Evolutionary conservation across 2,329 filamentous ascomycete species (phyloP).

Genomic region (Aspergillus sp.): DNA sequence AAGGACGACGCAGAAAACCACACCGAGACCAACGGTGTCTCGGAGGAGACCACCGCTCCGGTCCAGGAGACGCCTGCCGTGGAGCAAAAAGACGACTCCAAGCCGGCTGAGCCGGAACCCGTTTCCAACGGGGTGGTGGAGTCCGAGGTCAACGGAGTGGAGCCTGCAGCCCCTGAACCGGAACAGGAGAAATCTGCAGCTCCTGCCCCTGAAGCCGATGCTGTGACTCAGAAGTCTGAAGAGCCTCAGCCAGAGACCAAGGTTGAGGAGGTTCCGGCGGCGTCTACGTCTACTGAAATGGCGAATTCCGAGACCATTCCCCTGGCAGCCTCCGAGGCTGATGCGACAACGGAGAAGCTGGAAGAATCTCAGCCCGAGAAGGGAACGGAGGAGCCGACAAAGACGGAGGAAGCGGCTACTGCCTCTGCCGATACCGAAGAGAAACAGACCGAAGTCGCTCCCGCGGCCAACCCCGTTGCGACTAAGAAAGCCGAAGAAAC

Average conservation of each 20-base stretch:
- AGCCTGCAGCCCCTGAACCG: conserved; percentile 7
- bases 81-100: conserved; percentile 4
- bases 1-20: conserved; percentile 4
- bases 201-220: too few relatives aligned
- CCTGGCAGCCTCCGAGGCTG: background rate
- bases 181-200: conserved; percentile 2
- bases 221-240: background rate
- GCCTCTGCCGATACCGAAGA: too few relatives aligned
- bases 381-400: background rate
- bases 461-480: background rate
- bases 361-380: conserved; percentile 6
- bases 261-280: conserved; percentile 1
- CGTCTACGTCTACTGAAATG: background rate
- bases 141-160: conserved; percentile 12
- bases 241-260: background rate
- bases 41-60: conserved; percentile 4
- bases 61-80: conserved; percentile 4
- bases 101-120: conserved; percentile 6
- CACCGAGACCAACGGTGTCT: conserved; percentile 6
- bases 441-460: too few relatives aligned
- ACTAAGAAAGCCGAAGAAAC: background rate
- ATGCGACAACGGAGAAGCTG: background rate
- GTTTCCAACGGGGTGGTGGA: conserved; percentile 5
- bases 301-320: background rate
- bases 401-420: background rate